phyloP scores from a whole-genome alignment of 140 eudicot species.

The Senecio squalidus region DNA sequence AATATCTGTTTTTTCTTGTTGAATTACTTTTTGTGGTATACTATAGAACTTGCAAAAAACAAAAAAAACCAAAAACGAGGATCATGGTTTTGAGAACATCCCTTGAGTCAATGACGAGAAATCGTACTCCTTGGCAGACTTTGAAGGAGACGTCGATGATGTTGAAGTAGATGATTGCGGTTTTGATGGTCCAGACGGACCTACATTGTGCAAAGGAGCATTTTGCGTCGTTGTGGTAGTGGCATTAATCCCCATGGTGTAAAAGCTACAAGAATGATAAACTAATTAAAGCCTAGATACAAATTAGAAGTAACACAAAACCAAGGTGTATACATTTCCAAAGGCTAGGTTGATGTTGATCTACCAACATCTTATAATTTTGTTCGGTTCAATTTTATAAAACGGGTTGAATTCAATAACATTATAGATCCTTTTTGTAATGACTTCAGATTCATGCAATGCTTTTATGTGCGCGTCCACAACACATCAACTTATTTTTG shows the following conservation, averaged over 20 bases:
- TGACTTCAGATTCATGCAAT: no score
- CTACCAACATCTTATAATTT: not conserved
- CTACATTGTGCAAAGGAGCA: constrained; percentile 33
- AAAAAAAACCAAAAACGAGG: not conserved
- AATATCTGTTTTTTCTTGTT: not conserved
- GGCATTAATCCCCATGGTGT: constrained; percentile 34
- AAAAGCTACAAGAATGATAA: constrained; percentile 37
- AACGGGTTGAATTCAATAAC: no score
- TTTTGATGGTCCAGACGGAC: constrained; percentile 39
- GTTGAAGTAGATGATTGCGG: constrained; percentile 27
- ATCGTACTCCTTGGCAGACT: constrained; percentile 67
- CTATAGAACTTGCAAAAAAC: not conserved
- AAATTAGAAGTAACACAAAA: not conserved
- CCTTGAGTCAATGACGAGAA: constrained; percentile 92
- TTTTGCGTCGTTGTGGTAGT: constrained; percentile 14
- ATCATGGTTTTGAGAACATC: constrained; percentile 71
- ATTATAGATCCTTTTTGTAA: no score
- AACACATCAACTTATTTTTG: not conserved
- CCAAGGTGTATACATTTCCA: no score
- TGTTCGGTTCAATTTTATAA: no score
- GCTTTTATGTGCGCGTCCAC: not conserved
- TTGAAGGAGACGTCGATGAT: constrained; percentile 48
- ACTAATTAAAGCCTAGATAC: not conserved
- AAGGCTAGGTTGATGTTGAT: no score
- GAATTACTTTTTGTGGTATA: constrained; percentile 10